Evolutionary conservation across 441 rosid species (phyloP).

Genomic region (Erodium trifolium): DNA sequence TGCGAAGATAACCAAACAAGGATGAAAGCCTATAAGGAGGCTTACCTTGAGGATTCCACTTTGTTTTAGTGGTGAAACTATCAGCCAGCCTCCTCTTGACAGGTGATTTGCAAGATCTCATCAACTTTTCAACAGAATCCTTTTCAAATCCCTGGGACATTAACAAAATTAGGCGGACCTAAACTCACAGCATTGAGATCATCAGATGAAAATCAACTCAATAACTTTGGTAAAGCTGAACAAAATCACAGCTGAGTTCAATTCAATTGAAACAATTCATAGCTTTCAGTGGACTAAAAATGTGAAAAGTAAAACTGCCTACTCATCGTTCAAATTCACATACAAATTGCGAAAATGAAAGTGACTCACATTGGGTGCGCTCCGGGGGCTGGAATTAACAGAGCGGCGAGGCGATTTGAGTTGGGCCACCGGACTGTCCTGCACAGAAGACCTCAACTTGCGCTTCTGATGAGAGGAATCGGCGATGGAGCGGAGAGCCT

Average conservation of each 20-base stretch:
- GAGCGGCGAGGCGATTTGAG: constrained; percentile 52
- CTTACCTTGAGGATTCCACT: constrained; percentile 22
- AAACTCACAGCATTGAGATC: neutral
- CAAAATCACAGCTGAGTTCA: neutral
- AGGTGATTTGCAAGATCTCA: constrained; percentile 2
- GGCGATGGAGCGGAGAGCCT: constrained; percentile 26
- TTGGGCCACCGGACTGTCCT: constrained; percentile 23
- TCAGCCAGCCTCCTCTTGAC: constrained; percentile 10
- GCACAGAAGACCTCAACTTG: constrained; percentile 40
- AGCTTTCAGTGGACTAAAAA: neutral
- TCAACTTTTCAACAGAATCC: constrained; percentile 5
- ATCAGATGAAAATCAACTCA: neutral
- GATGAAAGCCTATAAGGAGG: neutral
- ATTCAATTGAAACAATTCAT: neutral
- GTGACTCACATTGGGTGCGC: constrained; percentile 25
- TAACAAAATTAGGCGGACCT: neutral
- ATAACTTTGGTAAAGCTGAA: neutral
- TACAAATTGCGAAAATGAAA: neutral
- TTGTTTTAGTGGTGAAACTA: neutral
- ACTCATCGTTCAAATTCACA: neutral
- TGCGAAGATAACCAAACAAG: neutral
- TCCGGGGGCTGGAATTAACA: constrained; percentile 30
- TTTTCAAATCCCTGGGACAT: constrained; percentile 4
- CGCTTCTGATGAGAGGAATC: constrained; percentile 41
- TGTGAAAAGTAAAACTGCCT: neutral